A percentile compares a stretch with the other conserved stretches of the same genome.
Conservation (phyloP, 768 basidiomycete species). For the Agrocybe pediades region DNA sequence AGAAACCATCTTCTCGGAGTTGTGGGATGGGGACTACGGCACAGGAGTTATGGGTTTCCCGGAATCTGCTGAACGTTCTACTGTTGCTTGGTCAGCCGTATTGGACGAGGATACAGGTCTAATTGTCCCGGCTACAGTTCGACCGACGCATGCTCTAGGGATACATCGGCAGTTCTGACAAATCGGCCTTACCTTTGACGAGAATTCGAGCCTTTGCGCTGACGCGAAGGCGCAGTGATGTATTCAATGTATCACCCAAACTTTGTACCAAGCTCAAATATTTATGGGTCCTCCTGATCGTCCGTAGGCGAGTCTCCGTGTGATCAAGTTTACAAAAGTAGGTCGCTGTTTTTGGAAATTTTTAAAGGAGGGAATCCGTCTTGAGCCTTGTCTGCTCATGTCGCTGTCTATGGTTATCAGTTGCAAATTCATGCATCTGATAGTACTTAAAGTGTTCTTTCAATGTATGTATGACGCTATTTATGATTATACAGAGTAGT, state of each 20-base stretch:
- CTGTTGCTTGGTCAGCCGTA: constrained; percentile 28
- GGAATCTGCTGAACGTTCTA: constrained; percentile 50
- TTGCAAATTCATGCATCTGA: neutral
- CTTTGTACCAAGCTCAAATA: neutral
- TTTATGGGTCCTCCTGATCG: constrained; percentile 14
- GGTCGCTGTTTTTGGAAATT: no score
- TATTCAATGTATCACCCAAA: neutral
- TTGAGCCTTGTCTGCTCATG: no score
- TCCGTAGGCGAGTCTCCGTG: no score
- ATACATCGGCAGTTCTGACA: no score
- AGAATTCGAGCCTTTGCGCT: neutral
- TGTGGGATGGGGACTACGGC: neutral
- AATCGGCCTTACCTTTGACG: neutral
- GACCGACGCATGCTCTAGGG: neutral
- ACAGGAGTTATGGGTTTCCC: constrained; percentile 22
- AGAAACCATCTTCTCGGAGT: constrained; percentile 24
- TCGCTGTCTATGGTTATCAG: no score
- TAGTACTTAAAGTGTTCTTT: neutral
- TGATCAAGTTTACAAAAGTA: no score
- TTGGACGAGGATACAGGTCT: constrained; percentile 14
- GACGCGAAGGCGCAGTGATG: neutral
- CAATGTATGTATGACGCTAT: neutral
- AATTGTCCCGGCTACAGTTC: constrained; percentile 8
- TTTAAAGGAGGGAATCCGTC: no score
- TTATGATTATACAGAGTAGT: neutral